Percentiles rank a stretch among this genome's conserved stretches.
phyloP scores from a whole-genome alignment of 1,139 yeast genomes.

The Sugiyamaella novakii region DNA sequence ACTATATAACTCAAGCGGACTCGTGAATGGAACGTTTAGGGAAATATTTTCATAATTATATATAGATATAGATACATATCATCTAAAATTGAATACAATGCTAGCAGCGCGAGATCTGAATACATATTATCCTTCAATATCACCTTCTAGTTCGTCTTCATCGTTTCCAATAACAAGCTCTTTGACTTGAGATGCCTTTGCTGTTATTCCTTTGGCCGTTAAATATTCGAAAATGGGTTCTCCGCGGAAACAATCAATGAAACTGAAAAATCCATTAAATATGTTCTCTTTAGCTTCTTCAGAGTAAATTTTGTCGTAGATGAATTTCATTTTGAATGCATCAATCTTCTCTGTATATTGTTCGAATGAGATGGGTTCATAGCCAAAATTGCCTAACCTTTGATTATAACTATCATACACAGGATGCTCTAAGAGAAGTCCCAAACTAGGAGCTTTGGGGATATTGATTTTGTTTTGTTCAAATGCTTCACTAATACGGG shows the following conservation, averaged over 20 bases:
- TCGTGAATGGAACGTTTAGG: too few relatives aligned
- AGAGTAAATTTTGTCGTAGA: slow-evolving; percentile 87
- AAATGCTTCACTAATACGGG: slow-evolving; percentile 78
- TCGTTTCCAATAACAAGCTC: slow-evolving; percentile 33
- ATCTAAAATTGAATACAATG: too few relatives aligned
- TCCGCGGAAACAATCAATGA: slow-evolving; percentile 73
- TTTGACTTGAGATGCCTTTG: slow-evolving; percentile 28
- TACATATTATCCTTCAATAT: slow-evolving; percentile 33
- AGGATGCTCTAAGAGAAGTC: slow-evolving; percentile 85
- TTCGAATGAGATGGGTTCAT: slow-evolving; percentile 71
- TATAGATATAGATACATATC: neutral
- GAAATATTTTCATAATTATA: neutral
- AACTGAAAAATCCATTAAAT: slow-evolving; percentile 85
- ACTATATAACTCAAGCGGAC: too few relatives aligned
- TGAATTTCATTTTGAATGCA: slow-evolving; percentile 80
- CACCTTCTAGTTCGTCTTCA: slow-evolving; percentile 37
- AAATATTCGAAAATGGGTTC: slow-evolving; percentile 72
- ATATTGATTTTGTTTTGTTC: slow-evolving; percentile 74
- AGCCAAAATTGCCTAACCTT: slow-evolving; percentile 74
- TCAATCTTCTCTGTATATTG: slow-evolving; percentile 71
- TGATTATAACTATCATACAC: slow-evolving; percentile 85
- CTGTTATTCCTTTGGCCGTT: slow-evolving; percentile 60
- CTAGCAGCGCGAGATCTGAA: too few relatives aligned
- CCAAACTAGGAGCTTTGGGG: slow-evolving; percentile 98
- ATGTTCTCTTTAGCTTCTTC: slow-evolving; percentile 88